These are phyloP conservation scores for Nepenthes alata DNA, from an alignment of 179 eudicot genomes.

Conservation along the genomic window DNA sequence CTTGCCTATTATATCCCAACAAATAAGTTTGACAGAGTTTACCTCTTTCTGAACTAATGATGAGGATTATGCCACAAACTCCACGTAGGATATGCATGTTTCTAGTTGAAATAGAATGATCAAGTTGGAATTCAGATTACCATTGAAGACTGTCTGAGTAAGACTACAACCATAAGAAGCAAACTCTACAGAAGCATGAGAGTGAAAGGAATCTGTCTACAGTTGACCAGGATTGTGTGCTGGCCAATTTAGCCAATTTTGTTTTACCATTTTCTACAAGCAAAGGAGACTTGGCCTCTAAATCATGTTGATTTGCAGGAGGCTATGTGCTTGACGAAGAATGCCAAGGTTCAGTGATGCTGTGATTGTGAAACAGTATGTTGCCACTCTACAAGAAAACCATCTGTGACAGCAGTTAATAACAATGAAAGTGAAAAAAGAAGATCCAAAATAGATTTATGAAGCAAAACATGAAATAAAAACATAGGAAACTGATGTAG, in stretches of 20 bases:
- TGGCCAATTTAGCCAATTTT: constrained; percentile 18
- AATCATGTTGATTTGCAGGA: constrained; percentile 18
- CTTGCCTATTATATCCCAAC: too few relatives aligned
- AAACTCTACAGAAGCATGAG: constrained; percentile 29
- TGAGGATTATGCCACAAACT: too few relatives aligned
- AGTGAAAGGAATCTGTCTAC: constrained; percentile 15
- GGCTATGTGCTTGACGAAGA: constrained; percentile 21
- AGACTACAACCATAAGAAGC: constrained; percentile 50
- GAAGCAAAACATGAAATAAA: too few relatives aligned
- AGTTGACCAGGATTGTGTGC: constrained; percentile 21
- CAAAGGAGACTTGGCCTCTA: constrained; percentile 30
- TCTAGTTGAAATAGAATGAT: neutral
- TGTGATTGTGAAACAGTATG: constrained; percentile 45
- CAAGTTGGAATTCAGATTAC: constrained; percentile 15
- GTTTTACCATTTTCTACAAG: constrained; percentile 25
- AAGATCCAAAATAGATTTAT: neutral
- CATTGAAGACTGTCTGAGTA: constrained; percentile 71
- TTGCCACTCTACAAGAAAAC: constrained; percentile 39
- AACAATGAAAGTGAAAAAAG: neutral
- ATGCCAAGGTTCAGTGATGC: constrained; percentile 48
- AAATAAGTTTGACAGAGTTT: too few relatives aligned
- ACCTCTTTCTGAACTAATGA: too few relatives aligned
- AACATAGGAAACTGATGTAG: too few relatives aligned
- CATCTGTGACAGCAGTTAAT: too few relatives aligned
- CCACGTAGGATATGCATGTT: too few relatives aligned